Evolutionary conservation across 306 rosid genomes (phyloP).

Genomic region (Parietaria judaica): DNA sequence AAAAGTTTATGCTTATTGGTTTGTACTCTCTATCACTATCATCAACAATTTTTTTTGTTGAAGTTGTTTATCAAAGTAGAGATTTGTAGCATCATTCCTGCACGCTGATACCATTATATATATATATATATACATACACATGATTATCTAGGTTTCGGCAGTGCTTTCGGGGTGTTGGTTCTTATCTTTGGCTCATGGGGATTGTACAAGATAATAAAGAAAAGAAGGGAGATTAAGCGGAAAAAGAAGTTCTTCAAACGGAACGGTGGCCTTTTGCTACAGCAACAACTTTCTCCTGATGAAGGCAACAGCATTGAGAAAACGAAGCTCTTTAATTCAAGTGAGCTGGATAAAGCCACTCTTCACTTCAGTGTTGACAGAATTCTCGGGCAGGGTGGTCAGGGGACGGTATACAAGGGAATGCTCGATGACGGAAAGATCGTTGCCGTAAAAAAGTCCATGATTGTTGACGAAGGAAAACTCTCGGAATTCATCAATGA

Average conservation of each 20-base stretch:
- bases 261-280: background rate
- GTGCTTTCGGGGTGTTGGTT: slow-evolving; percentile 1
- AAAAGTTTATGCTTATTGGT: too few relatives aligned
- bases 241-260: slow-evolving; percentile 7
- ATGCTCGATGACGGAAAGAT: slow-evolving; percentile 16
- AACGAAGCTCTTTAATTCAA: slow-evolving; percentile 1
- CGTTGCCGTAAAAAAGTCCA: slow-evolving; percentile 21
- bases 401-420: background rate
- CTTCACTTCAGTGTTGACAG: too few relatives aligned
- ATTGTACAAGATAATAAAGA: slow-evolving; percentile 4
- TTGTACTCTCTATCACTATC: too few relatives aligned
- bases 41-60: too few relatives aligned
- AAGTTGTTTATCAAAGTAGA: too few relatives aligned
- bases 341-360: slow-evolving; percentile 10
- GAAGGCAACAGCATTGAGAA: background rate
- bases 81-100: too few relatives aligned
- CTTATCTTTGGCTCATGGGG: background rate
- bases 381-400: too few relatives aligned
- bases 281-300: slow-evolving; percentile 5
- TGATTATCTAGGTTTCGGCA: background rate
- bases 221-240: slow-evolving; percentile 6
- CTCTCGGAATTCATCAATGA: slow-evolving; percentile 11
- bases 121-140: background rate
- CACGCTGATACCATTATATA: too few relatives aligned
- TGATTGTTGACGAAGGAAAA: slow-evolving; percentile 2